Base-by-base conservation (phyloP, 2,329 filamentous ascomycete species). In the Calonectria ilicicola region DNA sequence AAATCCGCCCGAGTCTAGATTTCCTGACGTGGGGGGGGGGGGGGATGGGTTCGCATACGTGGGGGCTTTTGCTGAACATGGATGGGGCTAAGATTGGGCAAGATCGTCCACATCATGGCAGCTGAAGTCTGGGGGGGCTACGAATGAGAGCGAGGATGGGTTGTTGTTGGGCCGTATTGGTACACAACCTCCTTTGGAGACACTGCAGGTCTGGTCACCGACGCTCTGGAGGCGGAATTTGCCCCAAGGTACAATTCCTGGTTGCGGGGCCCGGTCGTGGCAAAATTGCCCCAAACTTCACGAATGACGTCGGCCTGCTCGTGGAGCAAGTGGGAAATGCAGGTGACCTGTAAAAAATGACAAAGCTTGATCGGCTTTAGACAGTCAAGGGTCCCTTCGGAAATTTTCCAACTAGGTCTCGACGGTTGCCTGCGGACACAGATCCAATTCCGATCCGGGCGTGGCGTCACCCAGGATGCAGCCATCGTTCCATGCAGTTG, bases 351-450 rank as follows among this genome's bases (percentile, higher is more conserved):
- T 67, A 46, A 53, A 47, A 71, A 47, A 69, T 74, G 70, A 72
- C 67, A 62, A 65, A 66, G 70, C 63, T 70, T 47, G 70, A 63
- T 56, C 47, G 62, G 70, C 65, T 67, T 69, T 56, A 53, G 40
- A 35, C 63, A 72, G 67, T 40, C 70, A 72, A 63, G 70, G 69
- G 77, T 70, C 69, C 62, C 56, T 75, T 75, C 77, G 77, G 77
- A 63, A 46, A 74, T 72, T 79, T 79, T 78, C 67, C 65, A 56
- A 40, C 62, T 53, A 67, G 62, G 65, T 51, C 67, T 26, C 21
- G 67, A 53, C 68, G 60, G 72, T 56, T 67, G 64, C 15, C 62
- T 67, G 63, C 56, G 65, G 67, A 66, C 70, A 72, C 44, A 65
- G 71, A 78, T 75, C 70, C 69, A 69, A 78, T 72, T 77, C 72